These are phyloP conservation scores for Pseudocercospora fuligena DNA, from an alignment of 2,329 filamentous ascomycete genomes.

Conservation along the genomic window DNA sequence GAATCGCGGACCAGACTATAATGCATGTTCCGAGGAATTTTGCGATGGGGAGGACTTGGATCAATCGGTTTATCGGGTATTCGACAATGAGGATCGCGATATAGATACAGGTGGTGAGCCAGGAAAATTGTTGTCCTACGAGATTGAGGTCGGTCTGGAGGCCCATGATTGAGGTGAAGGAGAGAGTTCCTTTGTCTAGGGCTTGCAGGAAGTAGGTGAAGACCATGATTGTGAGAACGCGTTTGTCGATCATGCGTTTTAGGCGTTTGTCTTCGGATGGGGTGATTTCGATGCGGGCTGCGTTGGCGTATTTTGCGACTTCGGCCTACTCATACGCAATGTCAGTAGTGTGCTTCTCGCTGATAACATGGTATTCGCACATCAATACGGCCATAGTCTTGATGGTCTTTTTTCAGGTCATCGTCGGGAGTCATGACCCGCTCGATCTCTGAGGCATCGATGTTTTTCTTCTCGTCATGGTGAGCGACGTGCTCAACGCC, in stretches of 20 bases:
- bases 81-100: slow-evolving; percentile 72
- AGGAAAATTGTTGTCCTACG: slow-evolving; percentile 61
- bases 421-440: slow-evolving; percentile 51
- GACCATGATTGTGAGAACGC: slow-evolving; percentile 73
- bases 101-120: slow-evolving; percentile 77
- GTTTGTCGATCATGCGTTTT: slow-evolving; percentile 67
- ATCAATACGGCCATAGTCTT: slow-evolving; percentile 67
- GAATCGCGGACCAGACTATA: slow-evolving; percentile 64
- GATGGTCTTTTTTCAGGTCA: slow-evolving; percentile 56
- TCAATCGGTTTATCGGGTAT: slow-evolving; percentile 69
- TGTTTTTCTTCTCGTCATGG: slow-evolving; percentile 16
- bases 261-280: slow-evolving; percentile 65
- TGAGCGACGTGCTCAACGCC: slow-evolving; percentile 4
- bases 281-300: slow-evolving; percentile 61
- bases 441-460: slow-evolving; percentile 50
- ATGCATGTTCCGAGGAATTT: slow-evolving; percentile 69
- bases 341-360: not conserved
- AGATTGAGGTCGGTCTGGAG: slow-evolving; percentile 56
- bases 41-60: slow-evolving; percentile 64
- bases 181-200: slow-evolving; percentile 70
- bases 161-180: slow-evolving; percentile 67
- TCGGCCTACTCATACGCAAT: slow-evolving; percentile 54
- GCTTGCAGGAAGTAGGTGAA: slow-evolving; percentile 74
- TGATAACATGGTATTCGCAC: slow-evolving; percentile 6
- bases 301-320: slow-evolving; percentile 69